These are phyloP conservation scores for Rhodotorula kratochvilovae DNA, from an alignment of 768 basidiomycete genomes.

Conservation along the genomic window DNA sequence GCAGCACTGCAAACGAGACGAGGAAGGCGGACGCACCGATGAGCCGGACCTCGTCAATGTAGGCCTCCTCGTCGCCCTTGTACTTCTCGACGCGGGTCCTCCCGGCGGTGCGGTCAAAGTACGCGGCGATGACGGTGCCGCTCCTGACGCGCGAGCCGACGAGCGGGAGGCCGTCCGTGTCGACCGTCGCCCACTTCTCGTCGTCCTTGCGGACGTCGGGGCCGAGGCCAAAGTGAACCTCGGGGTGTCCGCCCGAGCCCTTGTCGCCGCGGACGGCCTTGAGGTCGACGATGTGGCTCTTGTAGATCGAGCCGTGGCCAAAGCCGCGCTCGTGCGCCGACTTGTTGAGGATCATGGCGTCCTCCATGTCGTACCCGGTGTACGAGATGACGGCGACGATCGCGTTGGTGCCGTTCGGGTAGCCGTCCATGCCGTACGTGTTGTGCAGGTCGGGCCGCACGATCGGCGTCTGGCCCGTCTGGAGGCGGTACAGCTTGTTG, in stretches of 20 bases:
- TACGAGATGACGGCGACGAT: conserved; percentile 99
- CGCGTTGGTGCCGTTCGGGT: conserved; percentile 97
- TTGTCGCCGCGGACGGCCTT: conserved; percentile 67
- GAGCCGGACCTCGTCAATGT: conserved; percentile 84
- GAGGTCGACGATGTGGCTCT: conserved; percentile 84
- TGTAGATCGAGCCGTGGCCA: conserved; percentile 93
- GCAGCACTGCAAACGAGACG: no score
- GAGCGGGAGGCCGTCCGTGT: conserved; percentile 76
- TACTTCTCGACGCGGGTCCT: conserved; percentile 84
- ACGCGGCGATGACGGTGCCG: conserved; percentile 79
- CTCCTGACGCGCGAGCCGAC: conserved; percentile 65
- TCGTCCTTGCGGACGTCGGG: conserved; percentile 61
- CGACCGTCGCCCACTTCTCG: conserved; percentile 57
- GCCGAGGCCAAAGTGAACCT: conserved; percentile 83
- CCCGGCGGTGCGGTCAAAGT: conserved; percentile 76
- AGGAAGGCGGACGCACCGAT: conserved; percentile 58
- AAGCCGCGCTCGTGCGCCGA: conserved; percentile 97
- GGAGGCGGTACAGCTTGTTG: conserved; percentile 94
- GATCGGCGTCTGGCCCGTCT: conserved; percentile 89
- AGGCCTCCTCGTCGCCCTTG: conserved; percentile 88
- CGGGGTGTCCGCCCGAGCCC: conserved; percentile 57
- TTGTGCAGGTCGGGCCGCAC: conserved; percentile 88
- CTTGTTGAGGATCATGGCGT: conserved; percentile 99
- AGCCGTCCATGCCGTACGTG: conserved; percentile 94
- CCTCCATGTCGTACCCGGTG: conserved; percentile 99